Percentiles rank a stretch among this genome's conserved stretches.
phyloP scores from a whole-genome alignment of 1,284 basidiomycete genomes.

The Pyrrhoderma noxium region DNA sequence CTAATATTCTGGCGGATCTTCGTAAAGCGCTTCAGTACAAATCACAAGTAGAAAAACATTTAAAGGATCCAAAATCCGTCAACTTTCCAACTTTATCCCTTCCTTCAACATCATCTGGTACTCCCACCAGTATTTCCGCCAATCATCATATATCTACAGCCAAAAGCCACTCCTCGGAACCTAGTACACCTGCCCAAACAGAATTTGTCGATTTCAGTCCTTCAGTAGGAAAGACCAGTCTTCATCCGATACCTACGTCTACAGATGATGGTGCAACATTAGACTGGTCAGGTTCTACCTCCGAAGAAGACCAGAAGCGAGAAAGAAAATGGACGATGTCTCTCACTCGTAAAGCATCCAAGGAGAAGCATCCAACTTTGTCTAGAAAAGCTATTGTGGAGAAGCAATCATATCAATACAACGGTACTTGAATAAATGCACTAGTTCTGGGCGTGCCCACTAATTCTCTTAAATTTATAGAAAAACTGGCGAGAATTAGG shows the following conservation, averaged over 20 bases:
- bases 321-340: conserved; percentile 58
- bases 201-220: conserved; percentile 59
- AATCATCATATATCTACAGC: conserved; percentile 28
- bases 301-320: conserved; percentile 42
- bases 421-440: conserved; percentile 29
- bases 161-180: conserved; percentile 11
- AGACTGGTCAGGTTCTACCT: conserved; percentile 52
- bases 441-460: conserved; percentile 16
- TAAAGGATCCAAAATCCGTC: conserved; percentile 21
- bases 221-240: conserved; percentile 38
- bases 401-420: conserved; percentile 43
- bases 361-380: conserved; percentile 37
- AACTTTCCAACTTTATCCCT: conserved; percentile 31
- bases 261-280: conserved; percentile 58
- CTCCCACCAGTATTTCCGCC: conserved; percentile 25
- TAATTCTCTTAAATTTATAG: conserved; percentile 31
- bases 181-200: conserved; percentile 32
- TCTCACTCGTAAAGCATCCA: conserved; percentile 50
- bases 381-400: conserved; percentile 38
- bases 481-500: conserved; percentile 49
- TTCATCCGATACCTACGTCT: conserved; percentile 56
- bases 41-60: conserved; percentile 15
- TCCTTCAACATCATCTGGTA: conserved; percentile 17
- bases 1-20: conserved; percentile 18
- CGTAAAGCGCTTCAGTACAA: conserved; percentile 17